Base-by-base conservation (phyloP, 2,329 filamentous ascomycete species). In the Colletotrichum noveboracense region DNA sequence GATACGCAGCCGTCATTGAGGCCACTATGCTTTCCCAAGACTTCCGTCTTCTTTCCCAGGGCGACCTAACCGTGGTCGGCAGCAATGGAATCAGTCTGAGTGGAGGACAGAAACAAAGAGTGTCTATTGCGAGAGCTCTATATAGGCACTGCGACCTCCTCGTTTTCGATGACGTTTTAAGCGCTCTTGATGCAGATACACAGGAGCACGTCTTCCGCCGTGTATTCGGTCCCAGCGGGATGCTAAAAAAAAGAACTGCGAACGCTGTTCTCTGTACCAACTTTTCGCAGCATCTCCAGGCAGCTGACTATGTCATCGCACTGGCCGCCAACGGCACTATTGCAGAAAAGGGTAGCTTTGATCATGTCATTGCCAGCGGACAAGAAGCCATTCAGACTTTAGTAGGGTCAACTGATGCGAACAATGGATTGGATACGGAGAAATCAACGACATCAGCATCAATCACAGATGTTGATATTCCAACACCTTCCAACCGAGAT, bases 281-380 rank as follows among this genome's bases (percentile, higher is more conserved):
- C 21, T 1, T 18, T 9, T 21, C 34, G 18, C 21, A 34, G 4
- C 18, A 60, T 32, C 66, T 61, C 18, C 34, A 28, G 13, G 43
- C 66, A 13, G 26, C 66, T 3, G 66, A 68, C 77, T 4, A 86
- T 55, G 83, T 90, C 7, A 83, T 89, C 68, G 85, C 83, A 0
- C 81, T 90, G 7, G 14, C 70, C 0, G 82, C 82, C 2, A 80
- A 84, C 5, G 87, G 88, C 0, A 81, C 76, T 3, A 76, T 89
- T 21, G 70, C 84, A 2, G 86, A 88, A 34, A 85, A 89, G 36
- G 83, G 84, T 2, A 82, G 78, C 1, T 89, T 86, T 64, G 66
- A 80, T 7, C 78, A 84, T 8, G 81, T 88, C 2, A 79, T 84
- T 60, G 75, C 76, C 2, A 85, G 84, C 14, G 21, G 58, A 58